Evolutionary conservation across 768 basidiomycete genomes (phyloP), one percentile per base, ranked within the genome.

Genomic region (Tephrocybe sp.): DNA sequence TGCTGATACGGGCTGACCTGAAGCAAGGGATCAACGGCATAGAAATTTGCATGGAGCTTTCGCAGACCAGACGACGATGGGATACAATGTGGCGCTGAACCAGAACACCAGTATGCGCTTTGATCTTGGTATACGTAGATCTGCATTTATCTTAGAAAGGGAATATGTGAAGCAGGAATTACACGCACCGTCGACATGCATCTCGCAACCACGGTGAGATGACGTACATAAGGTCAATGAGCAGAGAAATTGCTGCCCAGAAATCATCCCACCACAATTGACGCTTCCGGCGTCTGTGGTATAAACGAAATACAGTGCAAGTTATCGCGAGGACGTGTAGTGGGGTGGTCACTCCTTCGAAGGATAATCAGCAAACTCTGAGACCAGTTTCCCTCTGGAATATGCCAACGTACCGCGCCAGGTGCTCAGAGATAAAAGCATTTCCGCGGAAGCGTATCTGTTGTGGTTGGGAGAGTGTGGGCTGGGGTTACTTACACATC

Each of bases 251-350:
- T 2, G 54, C 24, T 2, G 60, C 63, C 51, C 54, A 56, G 37
- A 41, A 58, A 44, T 64, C 63, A 42, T 64, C 63, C 59, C 58
- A 62, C 63, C 63, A 64, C 8, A 58, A 23, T 23, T 50, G 53
- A 21, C 45, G 54, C n/a, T 48, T 60, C 20, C 41, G 53, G n/a
- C 23, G 39, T 45, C 59, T 57, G 44, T 58, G 56, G 34, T 33
- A 48, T 12, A 62, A 41, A 20, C 62, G 58, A 24, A 60, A 55
- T 9, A 49, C 38, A 4, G 62, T 62, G 24, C 54, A 49, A 20
- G 36, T 34, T 9, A 58, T 52, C 3, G 56, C 60, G 14, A 61
- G 17, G 15, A 44, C 48, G 26, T 58, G 55, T 14, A 62, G 39
- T 14, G 45, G 41, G 2, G 56, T 56, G 25, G 48, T 24, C 5